Base-by-base conservation (phyloP, 306 rosid genomes). In the Begonia masoniana region DNA sequence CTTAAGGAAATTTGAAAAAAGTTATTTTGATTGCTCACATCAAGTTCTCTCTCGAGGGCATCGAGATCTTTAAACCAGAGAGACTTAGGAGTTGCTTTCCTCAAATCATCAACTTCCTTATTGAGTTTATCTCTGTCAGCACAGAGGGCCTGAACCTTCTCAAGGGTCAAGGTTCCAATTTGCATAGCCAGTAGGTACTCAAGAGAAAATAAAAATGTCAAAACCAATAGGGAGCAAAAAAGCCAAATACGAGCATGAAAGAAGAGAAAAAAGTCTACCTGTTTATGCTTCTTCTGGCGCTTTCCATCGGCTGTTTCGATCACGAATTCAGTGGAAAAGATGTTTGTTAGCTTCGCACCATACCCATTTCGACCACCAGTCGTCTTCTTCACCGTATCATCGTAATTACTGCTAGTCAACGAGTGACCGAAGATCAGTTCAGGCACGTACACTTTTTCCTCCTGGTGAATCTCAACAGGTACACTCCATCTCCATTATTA, bases 291-390 rank as follows among this genome's bases (percentile, higher is more conserved):
- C 84, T 70, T 85, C 76, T 13, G 69, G 4, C 96, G 87, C 58
- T 21, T 77, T 1, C 97, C 96, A 16, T 91, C 97, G 0, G 97
- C 97, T 2, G 97, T 91, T 62, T 91, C 96, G 12, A 91, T 91
- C 4, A 81, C 56, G 36, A 91, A 91, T 66, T 91, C 94, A 0
- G 94, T 85, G 0, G 97, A 91, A 60, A 91, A 91, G 1, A 91
- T 91, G 15, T 91, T 91, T 1, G 97, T 83, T 12, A 91, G 96
- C 82, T 91, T 91, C 0, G 97, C 97, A 7, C 97, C 97, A 1
- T 83, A 91, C 0, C 97, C 97, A 13, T 91, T 91, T 0, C 97
- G 66, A 1, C 97, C 97, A 13, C 97, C 96, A 2, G 97, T 91
- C 0, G 97, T 91, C 72, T 85, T 91, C 92, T 86, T 91, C 52